Base-by-base conservation (phyloP, 108 stramenopile species). In the Cyclostephanos invisitatus region DNA sequence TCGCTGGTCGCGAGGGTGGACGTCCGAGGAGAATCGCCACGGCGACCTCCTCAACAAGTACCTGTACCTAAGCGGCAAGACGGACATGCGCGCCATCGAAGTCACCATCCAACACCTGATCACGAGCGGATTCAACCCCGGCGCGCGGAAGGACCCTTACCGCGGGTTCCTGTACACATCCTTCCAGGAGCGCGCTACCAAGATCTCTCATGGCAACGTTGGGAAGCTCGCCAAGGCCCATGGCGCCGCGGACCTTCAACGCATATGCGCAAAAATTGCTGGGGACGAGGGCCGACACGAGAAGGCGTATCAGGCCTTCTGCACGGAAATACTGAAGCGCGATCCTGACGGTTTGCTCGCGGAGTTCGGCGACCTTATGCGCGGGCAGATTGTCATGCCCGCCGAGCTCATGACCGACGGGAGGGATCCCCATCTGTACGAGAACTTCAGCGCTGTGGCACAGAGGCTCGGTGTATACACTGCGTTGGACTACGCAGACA, bases 241-340 rank as follows among this genome's bases (percentile, higher is more conserved):
- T 37, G 95, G 92, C 11, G 95, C 93, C 67, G 80, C 12, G 12
- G 85, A 88, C 63, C 78, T 96, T 20, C 72, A 77, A 53, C 70
- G 74, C 27, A 96, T 96, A 42, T 93, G 95, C 72, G 90, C 90
- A 62, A 91, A 89, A 72, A 93, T 96, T 81, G 95, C 95, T 17
- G 95, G 95, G 40, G 95, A 96, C 74, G 95, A 96, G 72, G 92
- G 87, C 54, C 86, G 95, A 53, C 95, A 96, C 87, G 95, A 96
- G 68, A 93, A 89, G 87, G 95, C 95, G 20, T 96, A 96, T 74
- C 92, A 96, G 71, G 66, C 59, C 27, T 93, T 96, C 72, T 84
- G 78, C 54, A 78, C 81, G 29, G 92, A 96, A 78, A 93, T 96
- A 76, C 49, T 96, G 11, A 85, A 88, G 67, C 83, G 91, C 38